phyloP scores from a whole-genome alignment of 768 basidiomycete genomes.

The Pleurotus cornucopiae region DNA sequence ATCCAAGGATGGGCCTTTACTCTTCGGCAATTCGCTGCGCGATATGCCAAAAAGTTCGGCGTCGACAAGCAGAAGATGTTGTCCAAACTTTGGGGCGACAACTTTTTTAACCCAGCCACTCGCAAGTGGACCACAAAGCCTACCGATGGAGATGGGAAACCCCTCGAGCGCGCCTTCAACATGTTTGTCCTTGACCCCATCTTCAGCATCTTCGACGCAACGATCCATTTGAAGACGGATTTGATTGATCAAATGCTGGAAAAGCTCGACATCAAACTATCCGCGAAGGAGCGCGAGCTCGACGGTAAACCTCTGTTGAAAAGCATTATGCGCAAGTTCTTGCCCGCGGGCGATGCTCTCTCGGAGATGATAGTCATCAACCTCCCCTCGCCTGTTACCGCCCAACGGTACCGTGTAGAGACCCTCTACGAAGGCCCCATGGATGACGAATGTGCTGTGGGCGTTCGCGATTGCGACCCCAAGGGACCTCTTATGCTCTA shows the following conservation, averaged over 20 bases:
- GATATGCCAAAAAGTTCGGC: conserved; percentile 98
- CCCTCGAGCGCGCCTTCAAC: conserved; percentile 97
- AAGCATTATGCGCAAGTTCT: conserved; percentile 98
- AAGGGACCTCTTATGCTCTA: conserved; percentile 95
- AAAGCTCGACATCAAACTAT: conserved; percentile 92
- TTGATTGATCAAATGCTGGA: conserved; percentile 78
- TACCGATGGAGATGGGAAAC: conserved; percentile 75
- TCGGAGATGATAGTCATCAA: conserved; percentile 99
- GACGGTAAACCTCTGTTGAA: conserved; percentile 97
- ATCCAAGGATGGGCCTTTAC: conserved; percentile 99
- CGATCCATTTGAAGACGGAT: conserved; percentile 99
- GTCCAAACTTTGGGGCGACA: conserved; percentile 97
- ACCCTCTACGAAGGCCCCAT: conserved; percentile 99
- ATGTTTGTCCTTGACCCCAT: conserved; percentile 98
- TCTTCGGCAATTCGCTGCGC: conserved; percentile 91
- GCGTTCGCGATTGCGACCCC: conserved; percentile 97
- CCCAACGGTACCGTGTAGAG: conserved; percentile 98
- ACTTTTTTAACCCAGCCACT: conserved; percentile 96
- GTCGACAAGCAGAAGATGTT: conserved; percentile 99
- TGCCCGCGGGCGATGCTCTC: conserved; percentile 97
- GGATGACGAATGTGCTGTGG: conserved; percentile 99
- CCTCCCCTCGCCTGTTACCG: conserved; percentile 94
- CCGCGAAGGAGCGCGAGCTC: conserved; percentile 83
- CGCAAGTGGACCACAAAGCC: conserved; percentile 91
- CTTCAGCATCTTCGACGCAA: conserved; percentile 95